Evolutionary conservation across 345 rosid species (phyloP).

Genomic region (Eucalyptus marginata): DNA sequence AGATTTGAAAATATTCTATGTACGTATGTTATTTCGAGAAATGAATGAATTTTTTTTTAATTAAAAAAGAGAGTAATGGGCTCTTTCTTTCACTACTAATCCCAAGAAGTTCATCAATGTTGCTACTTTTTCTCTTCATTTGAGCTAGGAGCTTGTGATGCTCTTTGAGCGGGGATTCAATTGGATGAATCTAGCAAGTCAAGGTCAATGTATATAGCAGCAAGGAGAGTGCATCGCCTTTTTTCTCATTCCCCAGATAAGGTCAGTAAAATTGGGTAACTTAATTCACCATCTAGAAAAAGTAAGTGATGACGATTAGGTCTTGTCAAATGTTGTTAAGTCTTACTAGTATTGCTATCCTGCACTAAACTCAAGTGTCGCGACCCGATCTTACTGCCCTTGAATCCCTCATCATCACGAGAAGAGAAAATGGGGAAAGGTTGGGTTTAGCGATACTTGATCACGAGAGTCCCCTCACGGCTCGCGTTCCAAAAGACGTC

Average conservation of each 20-base stretch:
- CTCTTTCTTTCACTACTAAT: neutral
- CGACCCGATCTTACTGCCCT: too few relatives aligned
- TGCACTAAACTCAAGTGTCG: too few relatives aligned
- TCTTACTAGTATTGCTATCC: neutral
- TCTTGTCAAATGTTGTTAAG: neutral
- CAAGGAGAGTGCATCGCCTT: neutral
- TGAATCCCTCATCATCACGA: too few relatives aligned
- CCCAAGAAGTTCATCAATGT: neutral
- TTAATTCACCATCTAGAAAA: neutral
- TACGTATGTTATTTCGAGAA: too few relatives aligned
- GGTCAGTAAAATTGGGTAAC: neutral
- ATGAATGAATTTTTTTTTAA: too few relatives aligned
- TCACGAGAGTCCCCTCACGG: too few relatives aligned
- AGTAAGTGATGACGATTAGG: neutral
- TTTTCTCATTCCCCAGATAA: neutral
- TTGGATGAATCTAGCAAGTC: neutral
- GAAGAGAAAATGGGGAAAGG: too few relatives aligned
- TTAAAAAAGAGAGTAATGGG: too few relatives aligned
- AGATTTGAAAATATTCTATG: too few relatives aligned
- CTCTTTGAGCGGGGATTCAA: neutral
- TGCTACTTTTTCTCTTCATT: neutral
- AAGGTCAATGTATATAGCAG: neutral
- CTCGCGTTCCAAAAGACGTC: too few relatives aligned
- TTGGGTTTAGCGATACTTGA: too few relatives aligned
- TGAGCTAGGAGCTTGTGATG: neutral